A percentile compares a stretch with the other conserved stretches of the same genome.
These are phyloP conservation scores for Podospora bellae-mahoneyi DNA, from an alignment of 495 filamentous ascomycete genomes.

Conservation along the genomic window DNA sequence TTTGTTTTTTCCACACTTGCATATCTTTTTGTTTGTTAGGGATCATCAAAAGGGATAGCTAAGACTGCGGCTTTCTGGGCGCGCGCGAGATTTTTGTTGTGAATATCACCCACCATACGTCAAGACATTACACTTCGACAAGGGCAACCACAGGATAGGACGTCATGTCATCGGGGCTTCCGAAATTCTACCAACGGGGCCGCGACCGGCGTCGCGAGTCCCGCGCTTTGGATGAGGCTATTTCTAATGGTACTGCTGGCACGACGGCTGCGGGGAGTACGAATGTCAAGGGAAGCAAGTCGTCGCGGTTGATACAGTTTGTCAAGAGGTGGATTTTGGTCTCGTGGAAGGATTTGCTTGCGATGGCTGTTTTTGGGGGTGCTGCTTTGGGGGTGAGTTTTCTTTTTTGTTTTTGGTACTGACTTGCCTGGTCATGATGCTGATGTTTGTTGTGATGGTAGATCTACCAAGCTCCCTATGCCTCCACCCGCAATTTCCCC, in stretches of 20 bases:
- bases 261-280: background rate
- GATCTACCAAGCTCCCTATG: constrained; percentile 57
- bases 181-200: background rate
- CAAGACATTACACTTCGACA: background rate
- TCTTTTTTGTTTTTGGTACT: background rate
- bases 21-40: background rate
- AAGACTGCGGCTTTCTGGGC: background rate
- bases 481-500: constrained; percentile 41
- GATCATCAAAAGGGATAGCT: background rate
- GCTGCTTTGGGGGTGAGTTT: constrained; percentile 55
- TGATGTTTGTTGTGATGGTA: constrained; percentile 24
- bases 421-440: background rate
- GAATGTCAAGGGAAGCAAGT: background rate
- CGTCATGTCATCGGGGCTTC: background rate
- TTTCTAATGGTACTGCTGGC: background rate
- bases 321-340: constrained; percentile 48
- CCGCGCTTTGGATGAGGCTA: background rate
- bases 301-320: constrained; percentile 9
- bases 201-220: background rate
- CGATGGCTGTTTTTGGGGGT: constrained; percentile 54
- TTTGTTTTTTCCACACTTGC: background rate
- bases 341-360: constrained; percentile 57
- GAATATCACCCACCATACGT: background rate
- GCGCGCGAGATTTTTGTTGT: background rate
- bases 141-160: background rate